Percentiles rank a stretch among this genome's conserved stretches.
Conservation (phyloP, 179 eudicot species). For the Spergularia azorica region DNA sequence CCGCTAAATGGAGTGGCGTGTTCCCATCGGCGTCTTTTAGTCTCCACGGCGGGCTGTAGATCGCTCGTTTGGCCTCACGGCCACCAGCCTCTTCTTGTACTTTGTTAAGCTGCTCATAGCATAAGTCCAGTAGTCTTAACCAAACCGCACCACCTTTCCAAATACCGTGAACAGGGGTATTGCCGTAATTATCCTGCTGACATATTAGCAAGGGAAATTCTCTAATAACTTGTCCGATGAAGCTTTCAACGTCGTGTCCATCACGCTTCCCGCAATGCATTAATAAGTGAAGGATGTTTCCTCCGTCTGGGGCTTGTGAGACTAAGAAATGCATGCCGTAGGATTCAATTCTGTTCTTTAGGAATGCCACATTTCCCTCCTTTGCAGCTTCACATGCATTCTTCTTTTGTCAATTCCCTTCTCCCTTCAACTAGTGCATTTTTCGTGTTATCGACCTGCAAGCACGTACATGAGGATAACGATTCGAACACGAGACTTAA, state of each 20-base stretch:
- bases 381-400: neutral
- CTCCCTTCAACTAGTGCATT: neutral
- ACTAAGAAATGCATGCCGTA: neutral
- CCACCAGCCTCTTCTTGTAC: neutral
- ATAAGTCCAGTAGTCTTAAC: neutral
- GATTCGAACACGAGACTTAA: neutral
- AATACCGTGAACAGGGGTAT: conserved; percentile 19
- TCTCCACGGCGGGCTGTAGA: conserved; percentile 11
- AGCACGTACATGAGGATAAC: too few species aligned
- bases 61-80: too few species aligned
- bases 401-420: conserved; percentile 10
- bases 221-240: neutral
- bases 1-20: conserved; percentile 21
- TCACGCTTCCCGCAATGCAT: neutral
- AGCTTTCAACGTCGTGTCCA: neutral
- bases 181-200: neutral
- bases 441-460: neutral
- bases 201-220: conserved; percentile 2
- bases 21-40: neutral
- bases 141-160: neutral
- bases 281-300: conserved; percentile 14
- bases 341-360: neutral
- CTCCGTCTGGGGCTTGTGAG: neutral
- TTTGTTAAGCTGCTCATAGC: neutral
- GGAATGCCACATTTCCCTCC: neutral